A percentile compares a stretch with the other conserved stretches of the same genome.
phyloP scores from a whole-genome alignment of 2,329 filamentous ascomycete genomes.

The Fusarium zealandicum region DNA sequence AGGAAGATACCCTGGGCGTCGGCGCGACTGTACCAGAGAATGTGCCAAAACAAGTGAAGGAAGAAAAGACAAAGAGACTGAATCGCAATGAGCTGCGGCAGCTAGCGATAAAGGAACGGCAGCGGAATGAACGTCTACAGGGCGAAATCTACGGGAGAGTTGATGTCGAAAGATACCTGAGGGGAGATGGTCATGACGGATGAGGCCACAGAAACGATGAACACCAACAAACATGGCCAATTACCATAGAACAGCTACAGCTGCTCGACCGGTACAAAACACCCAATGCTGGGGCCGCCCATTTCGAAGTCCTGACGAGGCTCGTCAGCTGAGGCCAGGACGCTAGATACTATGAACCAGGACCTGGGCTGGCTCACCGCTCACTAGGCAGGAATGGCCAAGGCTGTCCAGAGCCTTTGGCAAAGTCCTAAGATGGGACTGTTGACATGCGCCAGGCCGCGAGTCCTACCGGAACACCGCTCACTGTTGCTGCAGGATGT shows the following conservation, averaged over 20 bases:
- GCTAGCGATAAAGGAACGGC: slow-evolving; percentile 67
- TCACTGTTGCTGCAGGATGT: too few species aligned
- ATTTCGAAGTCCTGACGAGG: too few species aligned
- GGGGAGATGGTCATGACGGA: slow-evolving; percentile 47
- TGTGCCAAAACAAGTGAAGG: slow-evolving; percentile 50
- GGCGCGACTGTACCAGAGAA: slow-evolving; percentile 60
- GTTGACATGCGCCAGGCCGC: too few species aligned
- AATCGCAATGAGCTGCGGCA: slow-evolving; percentile 76
- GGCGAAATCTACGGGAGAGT: slow-evolving; percentile 76
- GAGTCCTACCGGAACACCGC: too few species aligned
- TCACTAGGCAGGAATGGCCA: too few species aligned
- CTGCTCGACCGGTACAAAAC: not conserved
- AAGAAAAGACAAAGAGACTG: slow-evolving; percentile 58
- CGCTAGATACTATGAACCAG: too few species aligned
- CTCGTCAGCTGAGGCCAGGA: too few species aligned
- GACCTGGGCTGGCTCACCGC: too few species aligned
- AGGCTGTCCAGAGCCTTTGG: too few species aligned
- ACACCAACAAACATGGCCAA: not conserved
- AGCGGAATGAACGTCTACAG: slow-evolving; percentile 68
- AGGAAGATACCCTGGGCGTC: slow-evolving; percentile 78
- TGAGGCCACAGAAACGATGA: not conserved
- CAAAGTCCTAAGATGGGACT: too few species aligned
- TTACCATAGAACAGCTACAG: not conserved
- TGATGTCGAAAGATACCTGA: slow-evolving; percentile 79
- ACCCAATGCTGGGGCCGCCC: not conserved